phyloP scores from a whole-genome alignment of 139 green algal species.

The Asterochloris erici region DNA sequence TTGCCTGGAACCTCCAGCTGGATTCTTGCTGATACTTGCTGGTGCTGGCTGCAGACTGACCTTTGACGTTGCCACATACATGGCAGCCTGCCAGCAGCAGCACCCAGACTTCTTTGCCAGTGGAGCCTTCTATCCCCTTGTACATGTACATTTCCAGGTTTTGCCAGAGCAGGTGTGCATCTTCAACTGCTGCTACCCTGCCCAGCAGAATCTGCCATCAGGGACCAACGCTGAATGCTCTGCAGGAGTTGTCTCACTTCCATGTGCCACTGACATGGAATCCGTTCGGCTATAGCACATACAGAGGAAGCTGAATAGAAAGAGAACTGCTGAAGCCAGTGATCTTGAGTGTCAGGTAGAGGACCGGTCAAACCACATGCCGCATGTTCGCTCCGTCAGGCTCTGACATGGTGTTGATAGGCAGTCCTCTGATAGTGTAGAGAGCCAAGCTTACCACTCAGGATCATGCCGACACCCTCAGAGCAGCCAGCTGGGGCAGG shows the following conservation, averaged over 20 bases:
- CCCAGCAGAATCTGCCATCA: not conserved
- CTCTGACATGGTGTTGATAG: no score
- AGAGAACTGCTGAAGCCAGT: no score
- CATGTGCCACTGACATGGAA: constrained; percentile 93
- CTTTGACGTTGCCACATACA: constrained; percentile 78
- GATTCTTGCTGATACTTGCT: no score
- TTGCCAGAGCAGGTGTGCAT: not conserved
- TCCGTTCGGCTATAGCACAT: constrained; percentile 93
- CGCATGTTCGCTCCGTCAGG: no score
- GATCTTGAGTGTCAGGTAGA: no score
- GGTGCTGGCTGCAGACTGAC: constrained; percentile 43
- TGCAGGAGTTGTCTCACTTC: constrained; percentile 70
- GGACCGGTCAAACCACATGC: no score
- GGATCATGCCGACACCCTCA: no score
- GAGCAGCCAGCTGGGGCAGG: no score
- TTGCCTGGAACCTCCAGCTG: no score
- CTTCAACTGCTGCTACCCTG: not conserved
- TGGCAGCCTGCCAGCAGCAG: not conserved
- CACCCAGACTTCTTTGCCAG: constrained; percentile 6
- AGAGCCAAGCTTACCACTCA: no score
- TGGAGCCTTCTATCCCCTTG: not conserved
- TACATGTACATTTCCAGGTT: constrained; percentile 8
- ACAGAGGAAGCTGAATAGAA: constrained; percentile 77
- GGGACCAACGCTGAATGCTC: not conserved
- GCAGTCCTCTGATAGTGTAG: no score